Evolutionary conservation across 257 asterid species (phyloP), one percentile per base, ranked within the genome.

Genomic region (Solanum corneliomulleri): DNA sequence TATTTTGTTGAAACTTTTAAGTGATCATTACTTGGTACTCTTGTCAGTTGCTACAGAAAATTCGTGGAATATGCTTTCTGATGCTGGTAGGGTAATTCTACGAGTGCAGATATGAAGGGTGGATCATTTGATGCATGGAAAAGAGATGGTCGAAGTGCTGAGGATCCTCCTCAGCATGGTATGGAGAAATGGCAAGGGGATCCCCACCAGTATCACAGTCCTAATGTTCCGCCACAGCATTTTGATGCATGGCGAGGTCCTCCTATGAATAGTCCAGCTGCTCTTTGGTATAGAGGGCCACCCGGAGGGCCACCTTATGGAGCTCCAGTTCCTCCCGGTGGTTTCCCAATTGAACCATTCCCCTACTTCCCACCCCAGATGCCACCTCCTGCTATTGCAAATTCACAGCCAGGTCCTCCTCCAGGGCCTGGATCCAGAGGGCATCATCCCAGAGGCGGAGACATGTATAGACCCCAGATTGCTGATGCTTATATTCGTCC

Each of bases 181-280:
- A 86, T 89, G 92, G 93, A 92, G 89, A 94, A 92, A 85, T 94
- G 99, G 99, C 98, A 91, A 70, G 96, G 92, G 89, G 98, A 94
- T 86, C 91, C 95, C 81, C 98, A 89, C 64, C 96, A 91, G 44
- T 92, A 92, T 91, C 91, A 83, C 62, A 91, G 93, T 91, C 87
- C 95, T 82, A 92, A 91, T 78, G 56, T 92, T 29, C 91, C 93
- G 20, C 94, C 98, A 87, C 99, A 91, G 83, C 98, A 88, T 86
- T 97, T 93, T 86, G 99, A 96, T 82, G 89, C 94, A 8, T 96
- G 99, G 99, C 96, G 93, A 80, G 98, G 95, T 80, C 97, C 97
- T 91, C 94, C 94, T 31, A 84, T 93, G 93, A 96, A 92, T 89
- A 91, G 91, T 81, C 99, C 94, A 64, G 76, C 95, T 89, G 96